phyloP scores from a whole-genome alignment of 2,329 filamentous ascomycete genomes.

The Capronia coronata region DNA sequence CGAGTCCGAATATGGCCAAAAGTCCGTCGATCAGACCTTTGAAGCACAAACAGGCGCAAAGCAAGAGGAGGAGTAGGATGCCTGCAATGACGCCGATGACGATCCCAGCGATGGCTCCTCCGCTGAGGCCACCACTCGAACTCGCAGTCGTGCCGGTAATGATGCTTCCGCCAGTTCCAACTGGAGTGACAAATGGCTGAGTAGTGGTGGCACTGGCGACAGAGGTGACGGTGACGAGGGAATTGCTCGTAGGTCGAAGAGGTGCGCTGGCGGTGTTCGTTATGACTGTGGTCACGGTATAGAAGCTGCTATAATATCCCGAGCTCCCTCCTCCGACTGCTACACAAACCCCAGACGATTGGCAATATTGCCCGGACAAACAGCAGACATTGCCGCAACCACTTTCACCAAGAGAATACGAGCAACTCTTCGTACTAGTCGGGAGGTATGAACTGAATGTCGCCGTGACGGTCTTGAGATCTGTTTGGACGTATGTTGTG shows the following conservation, averaged over 20 bases:
- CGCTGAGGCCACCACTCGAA: conserved; percentile 38
- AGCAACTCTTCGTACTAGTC: conserved; percentile 37
- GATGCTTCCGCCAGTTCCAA: conserved; percentile 38
- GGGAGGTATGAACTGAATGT: conserved; percentile 44
- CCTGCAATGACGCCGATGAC: conserved; percentile 45
- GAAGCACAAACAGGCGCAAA: conserved; percentile 42
- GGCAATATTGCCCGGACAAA: conserved; percentile 40
- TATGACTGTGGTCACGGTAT: conserved; percentile 32
- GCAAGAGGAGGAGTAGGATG: conserved; percentile 40
- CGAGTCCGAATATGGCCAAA: conserved; percentile 39
- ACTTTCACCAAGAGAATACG: conserved; percentile 40
- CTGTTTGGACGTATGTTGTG: conserved; percentile 52
- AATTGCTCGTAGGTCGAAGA: conserved; percentile 41
- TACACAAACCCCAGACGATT: conserved; percentile 34
- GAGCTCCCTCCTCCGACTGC: conserved; percentile 30
- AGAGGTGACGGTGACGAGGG: conserved; percentile 39
- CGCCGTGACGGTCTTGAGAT: conserved; percentile 48
- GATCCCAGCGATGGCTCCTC: conserved; percentile 47
- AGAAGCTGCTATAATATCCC: conserved; percentile 34
- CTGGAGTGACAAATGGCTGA: conserved; percentile 41
- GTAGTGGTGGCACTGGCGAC: conserved; percentile 40
- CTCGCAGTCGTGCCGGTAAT: conserved; percentile 33
- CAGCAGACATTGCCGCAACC: conserved; percentile 43
- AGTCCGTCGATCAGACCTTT: conserved; percentile 38
- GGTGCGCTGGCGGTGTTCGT: conserved; percentile 35